Evolutionary conservation across 257 asterid genomes (phyloP).

Genomic region (Solanum pimpinellifolium): DNA sequence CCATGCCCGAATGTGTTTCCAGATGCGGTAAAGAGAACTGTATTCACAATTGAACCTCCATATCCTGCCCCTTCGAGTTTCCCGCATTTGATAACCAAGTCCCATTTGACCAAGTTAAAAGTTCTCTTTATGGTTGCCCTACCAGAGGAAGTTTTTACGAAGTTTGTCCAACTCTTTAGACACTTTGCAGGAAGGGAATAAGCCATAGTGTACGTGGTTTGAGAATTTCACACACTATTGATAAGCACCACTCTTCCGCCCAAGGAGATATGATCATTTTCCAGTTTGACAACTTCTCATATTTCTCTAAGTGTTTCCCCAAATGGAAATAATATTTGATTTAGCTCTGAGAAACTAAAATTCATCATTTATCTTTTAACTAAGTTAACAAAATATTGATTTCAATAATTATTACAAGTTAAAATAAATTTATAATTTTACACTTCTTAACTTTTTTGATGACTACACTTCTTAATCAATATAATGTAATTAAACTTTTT

Average conservation of each 20-base stretch:
- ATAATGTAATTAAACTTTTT: neutral
- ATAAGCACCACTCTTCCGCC: neutral
- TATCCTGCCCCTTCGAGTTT: neutral
- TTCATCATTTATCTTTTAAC: neutral
- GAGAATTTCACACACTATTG: neutral
- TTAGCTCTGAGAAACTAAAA: neutral
- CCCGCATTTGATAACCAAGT: neutral
- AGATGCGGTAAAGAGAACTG: neutral
- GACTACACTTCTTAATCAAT: neutral
- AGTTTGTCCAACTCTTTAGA: neutral
- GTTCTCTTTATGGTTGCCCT: neutral
- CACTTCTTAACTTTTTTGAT: neutral
- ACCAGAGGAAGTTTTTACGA: neutral
- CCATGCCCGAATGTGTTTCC: neutral
- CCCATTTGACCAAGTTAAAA: neutral
- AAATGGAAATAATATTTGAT: neutral
- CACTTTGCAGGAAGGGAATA: neutral
- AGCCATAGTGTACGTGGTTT: neutral
- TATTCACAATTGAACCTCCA: neutral
- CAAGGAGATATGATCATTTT: neutral
- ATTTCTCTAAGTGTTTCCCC: neutral
- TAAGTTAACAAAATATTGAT: neutral
- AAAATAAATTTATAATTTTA: neutral
- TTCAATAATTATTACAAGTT: neutral
- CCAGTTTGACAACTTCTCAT: neutral